These are phyloP conservation scores for Suhomyces vadensis DNA, from an alignment of 805 yeast genomes.

Conservation along the genomic window DNA sequence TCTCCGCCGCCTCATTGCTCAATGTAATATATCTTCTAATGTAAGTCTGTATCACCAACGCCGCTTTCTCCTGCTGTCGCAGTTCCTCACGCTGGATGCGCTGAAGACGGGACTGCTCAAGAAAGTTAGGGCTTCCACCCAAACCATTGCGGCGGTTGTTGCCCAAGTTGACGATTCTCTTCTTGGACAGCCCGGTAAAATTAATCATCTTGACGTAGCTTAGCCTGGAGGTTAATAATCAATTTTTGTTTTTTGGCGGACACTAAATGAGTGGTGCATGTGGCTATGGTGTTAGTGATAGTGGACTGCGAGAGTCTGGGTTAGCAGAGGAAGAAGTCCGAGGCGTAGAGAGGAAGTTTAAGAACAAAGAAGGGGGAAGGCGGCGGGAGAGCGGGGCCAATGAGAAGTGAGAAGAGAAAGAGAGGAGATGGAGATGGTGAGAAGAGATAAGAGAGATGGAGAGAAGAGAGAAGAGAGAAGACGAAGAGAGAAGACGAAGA, in stretches of 20 bases:
- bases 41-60: constrained; percentile 49
- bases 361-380: neutral
- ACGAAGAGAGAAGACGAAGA: neutral
- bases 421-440: too few relatives aligned
- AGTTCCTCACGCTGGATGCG: constrained; percentile 63
- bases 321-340: too few relatives aligned
- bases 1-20: constrained; percentile 19
- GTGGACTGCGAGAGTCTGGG: too few relatives aligned
- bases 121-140: constrained; percentile 35
- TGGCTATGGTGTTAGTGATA: too few relatives aligned
- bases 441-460: too few relatives aligned
- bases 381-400: too few relatives aligned
- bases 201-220: constrained; percentile 39
- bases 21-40: constrained; percentile 44
- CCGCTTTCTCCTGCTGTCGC: constrained; percentile 51
- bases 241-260: too few relatives aligned
- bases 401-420: too few relatives aligned
- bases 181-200: constrained; percentile 67
- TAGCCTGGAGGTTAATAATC: too few relatives aligned
- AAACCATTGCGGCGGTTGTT: constrained; percentile 35
- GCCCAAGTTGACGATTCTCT: constrained; percentile 66
- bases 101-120: constrained; percentile 67
- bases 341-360: neutral
- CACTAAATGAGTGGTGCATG: too few relatives aligned
- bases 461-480: neutral